phyloP scores from a whole-genome alignment of 805 yeast genomes.

The Saccharomyces jurei region DNA sequence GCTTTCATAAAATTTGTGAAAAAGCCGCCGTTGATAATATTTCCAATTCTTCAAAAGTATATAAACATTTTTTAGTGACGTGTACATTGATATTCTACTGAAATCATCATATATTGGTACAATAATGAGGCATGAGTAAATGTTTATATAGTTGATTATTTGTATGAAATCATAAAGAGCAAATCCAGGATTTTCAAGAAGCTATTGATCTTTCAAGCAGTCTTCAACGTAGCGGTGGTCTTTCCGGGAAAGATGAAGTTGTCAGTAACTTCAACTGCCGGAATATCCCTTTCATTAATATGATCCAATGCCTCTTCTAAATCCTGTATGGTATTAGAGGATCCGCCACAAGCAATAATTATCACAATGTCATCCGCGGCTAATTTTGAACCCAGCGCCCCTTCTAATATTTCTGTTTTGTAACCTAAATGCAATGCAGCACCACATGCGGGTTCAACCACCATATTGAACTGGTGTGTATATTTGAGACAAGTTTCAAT shows the following conservation, averaged over 20 bases:
- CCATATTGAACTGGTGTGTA: conserved; percentile 41
- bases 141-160: background rate
- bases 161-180: background rate
- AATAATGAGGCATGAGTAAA: background rate
- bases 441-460: conserved; percentile 70
- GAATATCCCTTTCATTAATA: background rate
- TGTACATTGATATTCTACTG: background rate
- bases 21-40: no score
- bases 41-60: no score
- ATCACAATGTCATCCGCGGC: conserved; percentile 39
- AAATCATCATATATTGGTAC: background rate
- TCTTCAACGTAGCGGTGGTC: background rate
- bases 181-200: background rate
- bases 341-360: conserved; percentile 54
- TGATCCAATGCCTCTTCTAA: conserved; percentile 11
- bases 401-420: conserved; percentile 19
- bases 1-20: no score
- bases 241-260: background rate
- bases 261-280: background rate
- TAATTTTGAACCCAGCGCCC: conserved; percentile 8
- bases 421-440: conserved; percentile 54
- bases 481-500: conserved; percentile 44
- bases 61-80: no score
- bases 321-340: conserved; percentile 31
- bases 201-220: background rate